Evolutionary conservation across 768 basidiomycete genomes (phyloP).

Genomic region (Chalciporus sphaerocephalus): DNA sequence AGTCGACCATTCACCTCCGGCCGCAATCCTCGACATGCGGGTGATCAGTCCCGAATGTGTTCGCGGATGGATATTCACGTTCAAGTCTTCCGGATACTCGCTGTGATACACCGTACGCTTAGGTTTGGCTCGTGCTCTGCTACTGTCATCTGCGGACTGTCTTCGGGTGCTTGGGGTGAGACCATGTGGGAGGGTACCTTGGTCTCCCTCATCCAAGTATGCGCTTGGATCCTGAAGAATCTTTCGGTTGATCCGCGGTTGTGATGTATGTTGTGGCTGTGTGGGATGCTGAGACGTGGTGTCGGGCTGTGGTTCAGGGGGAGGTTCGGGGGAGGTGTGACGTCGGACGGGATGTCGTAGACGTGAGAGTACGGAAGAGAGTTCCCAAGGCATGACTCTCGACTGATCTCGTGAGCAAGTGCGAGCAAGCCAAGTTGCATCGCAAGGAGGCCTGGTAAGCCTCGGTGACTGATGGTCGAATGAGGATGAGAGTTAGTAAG

Average conservation of each 20-base stretch:
- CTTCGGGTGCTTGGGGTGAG: constrained; percentile 29
- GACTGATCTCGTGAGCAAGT: neutral
- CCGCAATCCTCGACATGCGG: constrained; percentile 18
- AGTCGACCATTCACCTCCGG: constrained; percentile 32
- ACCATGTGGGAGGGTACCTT: constrained; percentile 12
- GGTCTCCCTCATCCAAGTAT: constrained; percentile 18
- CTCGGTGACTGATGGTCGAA: neutral
- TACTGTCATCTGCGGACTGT: constrained; percentile 10
- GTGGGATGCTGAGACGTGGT: neutral
- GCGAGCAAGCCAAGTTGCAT: constrained; percentile 5
- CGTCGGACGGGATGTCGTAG: constrained; percentile 27
- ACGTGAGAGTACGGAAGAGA: constrained; percentile 32
- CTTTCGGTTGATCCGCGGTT: constrained; percentile 20
- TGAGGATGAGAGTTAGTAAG: neutral
- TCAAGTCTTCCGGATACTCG: constrained; percentile 1
- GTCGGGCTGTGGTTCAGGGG: constrained; percentile 10
- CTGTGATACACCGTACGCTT: neutral
- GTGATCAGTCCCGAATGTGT: constrained; percentile 11
- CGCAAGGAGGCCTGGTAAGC: constrained; percentile 1
- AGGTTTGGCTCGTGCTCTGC: neutral
- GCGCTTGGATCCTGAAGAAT: constrained; percentile 31
- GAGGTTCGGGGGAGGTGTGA: constrained; percentile 15
- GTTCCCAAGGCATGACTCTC: constrained; percentile 21
- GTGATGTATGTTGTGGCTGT: neutral
- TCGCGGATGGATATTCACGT: constrained; percentile 11